Evolutionary conservation across 306 rosid species (phyloP).

Genomic region (Glycine latifolia): DNA sequence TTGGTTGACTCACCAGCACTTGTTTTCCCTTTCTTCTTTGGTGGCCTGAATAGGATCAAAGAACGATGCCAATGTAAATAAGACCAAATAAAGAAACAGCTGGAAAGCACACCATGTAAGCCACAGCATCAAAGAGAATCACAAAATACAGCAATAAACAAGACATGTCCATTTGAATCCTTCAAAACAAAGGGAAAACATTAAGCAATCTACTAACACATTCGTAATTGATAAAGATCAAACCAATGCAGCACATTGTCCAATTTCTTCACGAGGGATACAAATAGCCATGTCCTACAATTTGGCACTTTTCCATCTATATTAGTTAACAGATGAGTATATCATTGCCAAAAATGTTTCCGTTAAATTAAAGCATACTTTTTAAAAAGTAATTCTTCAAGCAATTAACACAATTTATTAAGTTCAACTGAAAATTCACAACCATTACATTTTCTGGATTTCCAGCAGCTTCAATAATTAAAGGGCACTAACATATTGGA

Average conservation of each 20-base stretch:
- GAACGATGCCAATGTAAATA: conserved; percentile 31
- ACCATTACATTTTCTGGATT: neutral
- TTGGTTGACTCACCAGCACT: conserved; percentile 56
- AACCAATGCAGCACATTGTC: conserved; percentile 1
- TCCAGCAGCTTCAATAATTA: conserved; percentile 1
- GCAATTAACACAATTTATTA: neutral
- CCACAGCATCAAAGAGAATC: conserved; percentile 11
- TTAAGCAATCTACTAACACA: conserved; percentile 13
- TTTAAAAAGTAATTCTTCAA: neutral
- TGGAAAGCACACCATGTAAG: conserved; percentile 17
- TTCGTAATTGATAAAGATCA: neutral
- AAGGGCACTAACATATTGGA: conserved; percentile 20
- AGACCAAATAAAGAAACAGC: conserved; percentile 23
- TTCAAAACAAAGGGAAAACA: neutral
- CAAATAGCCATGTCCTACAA: neutral
- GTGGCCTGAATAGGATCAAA: conserved; percentile 56
- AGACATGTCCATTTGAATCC: conserved; percentile 14
- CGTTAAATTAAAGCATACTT: neutral
- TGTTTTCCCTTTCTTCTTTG: conserved; percentile 68
- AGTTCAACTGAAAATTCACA: conserved; percentile 1
- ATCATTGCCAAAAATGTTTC: neutral
- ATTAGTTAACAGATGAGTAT: neutral
- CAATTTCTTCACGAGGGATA: neutral
- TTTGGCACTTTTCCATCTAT: neutral
- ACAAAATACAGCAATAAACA: conserved; percentile 19